Percentiles rank a stretch among this genome's conserved stretches.
These are phyloP conservation scores for Wallacemonas sp. DNA, from an alignment of 208 protist species.

Conservation along the genomic window DNA sequence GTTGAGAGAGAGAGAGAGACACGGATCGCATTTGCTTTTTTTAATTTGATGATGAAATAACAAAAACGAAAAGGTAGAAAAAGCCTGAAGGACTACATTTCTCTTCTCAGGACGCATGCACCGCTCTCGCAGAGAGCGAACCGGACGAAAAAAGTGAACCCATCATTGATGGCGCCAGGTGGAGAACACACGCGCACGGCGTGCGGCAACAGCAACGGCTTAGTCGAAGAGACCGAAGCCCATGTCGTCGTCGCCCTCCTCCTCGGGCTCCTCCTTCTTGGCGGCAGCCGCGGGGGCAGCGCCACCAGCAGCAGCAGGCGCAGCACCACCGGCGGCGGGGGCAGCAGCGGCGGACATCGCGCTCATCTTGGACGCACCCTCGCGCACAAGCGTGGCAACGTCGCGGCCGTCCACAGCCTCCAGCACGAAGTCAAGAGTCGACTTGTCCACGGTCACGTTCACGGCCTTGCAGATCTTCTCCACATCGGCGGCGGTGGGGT, in stretches of 20 bases:
- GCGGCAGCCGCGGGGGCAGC: conserved; percentile 33
- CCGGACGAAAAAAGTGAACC: too few species aligned
- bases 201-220: too few species aligned
- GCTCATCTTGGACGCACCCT: conserved; percentile 82
- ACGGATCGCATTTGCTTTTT: conserved; percentile 7
- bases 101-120: too few species aligned
- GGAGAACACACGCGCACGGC: too few species aligned
- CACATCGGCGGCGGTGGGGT: conserved; percentile 75
- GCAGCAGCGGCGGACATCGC: conserved; percentile 37
- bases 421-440: conserved; percentile 81
- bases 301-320: conserved; percentile 14
- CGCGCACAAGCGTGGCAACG: conserved; percentile 72
- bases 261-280: conserved; percentile 66
- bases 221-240: conserved; percentile 91
- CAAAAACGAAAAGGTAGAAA: conserved; percentile 6
- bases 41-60: conserved; percentile 14
- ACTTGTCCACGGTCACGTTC: conserved; percentile 60
- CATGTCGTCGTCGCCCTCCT: conserved; percentile 91
- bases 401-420: conserved; percentile 71
- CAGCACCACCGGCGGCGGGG: conserved; percentile 22
- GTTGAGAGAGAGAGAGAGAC: conserved; percentile 13
- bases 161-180: too few species aligned
- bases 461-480: conserved; percentile 86
- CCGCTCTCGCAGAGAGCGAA: too few species aligned
- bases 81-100: conserved; percentile 2